Base-by-base conservation (phyloP, 257 asterid genomes). In the Coffea eugenioides region DNA sequence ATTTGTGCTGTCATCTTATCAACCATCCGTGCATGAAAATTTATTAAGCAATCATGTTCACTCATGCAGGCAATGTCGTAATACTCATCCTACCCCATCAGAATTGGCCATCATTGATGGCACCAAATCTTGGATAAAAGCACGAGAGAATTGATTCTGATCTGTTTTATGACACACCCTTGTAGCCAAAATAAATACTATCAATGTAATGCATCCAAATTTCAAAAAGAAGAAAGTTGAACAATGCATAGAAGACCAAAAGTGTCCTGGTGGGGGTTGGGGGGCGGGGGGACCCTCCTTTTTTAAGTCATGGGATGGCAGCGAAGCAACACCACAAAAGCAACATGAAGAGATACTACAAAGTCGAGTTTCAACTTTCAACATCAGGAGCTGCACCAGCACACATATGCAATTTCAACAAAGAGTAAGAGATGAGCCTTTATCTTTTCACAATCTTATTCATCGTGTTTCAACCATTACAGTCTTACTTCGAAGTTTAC, bases 391-490 rank as follows among this genome's bases (percentile, higher is more conserved):
- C 74, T 70, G 81, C 73, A 76, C 39, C 41, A 79, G 81, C 81
- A 23, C 84, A 69, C 69, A 82, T 54, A 62, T 65, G 68, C 80
- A 67, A 67, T 73, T 73, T 67, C 74, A 62, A 46, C 69, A 68
- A 59, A 39, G 74, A 79, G 85, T 56, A 59, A 39, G 74, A 79
- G 85, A 82, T 73, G 80, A 82, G 80, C 64, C 27, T 78, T 82
- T 74, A 74, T 78, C 80, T 54, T 73, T 31, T 79, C 0, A 14
- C 46, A 56, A 25, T 46, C 71, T 43, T 69, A 27, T 70, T 69
- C 8, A 6, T 67, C 39, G 5, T 77, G 9, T 65, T 65, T 82
- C 70, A 76, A n/a, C 70, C 79, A 76, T 43, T 16, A 34, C 23
- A 52, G 3, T 81, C 69, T 71, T 39, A 18, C 66, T 46, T 51